Evolutionary conservation across 257 asterid genomes (phyloP), one percentile per base, ranked within the genome.

Genomic region (Gynochthodes officinalis): DNA sequence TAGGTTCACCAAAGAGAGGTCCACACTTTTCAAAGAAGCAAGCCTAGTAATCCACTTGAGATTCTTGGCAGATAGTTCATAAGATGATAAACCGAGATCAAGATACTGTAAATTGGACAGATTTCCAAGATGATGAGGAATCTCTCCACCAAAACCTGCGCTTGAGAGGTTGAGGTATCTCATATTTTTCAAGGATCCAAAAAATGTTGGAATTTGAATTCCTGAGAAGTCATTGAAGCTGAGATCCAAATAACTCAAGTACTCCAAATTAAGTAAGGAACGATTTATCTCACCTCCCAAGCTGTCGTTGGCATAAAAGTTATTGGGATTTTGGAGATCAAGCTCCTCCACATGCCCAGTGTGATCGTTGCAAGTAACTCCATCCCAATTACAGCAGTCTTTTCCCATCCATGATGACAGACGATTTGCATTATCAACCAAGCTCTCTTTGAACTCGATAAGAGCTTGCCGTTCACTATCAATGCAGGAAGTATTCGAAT

Each of bases 71-170:
- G 4, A 2, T 1, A 1, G 13, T 50, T 2, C 57, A 50, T 16
- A 18, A 50, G 8, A 0, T 16, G 57, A 50, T 50, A 0, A 2
- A 19, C 25, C 57, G 19, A 81, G 59, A 11, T 59, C 25, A 6
- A 81, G 75, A 43, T 52, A 25, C 12, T 25, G 54, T 35, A 82
- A 77, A 12, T 37, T 30, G 13, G 71, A 58, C 5, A 82, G 79
- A 8, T 82, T 79, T 39, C 76, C 84, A 25, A 82, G 35, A 19
- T 69, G 70, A 7, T 27, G 49, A 49, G 84, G 82, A 37, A 82
- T 63, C 18, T n/a, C n/a, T 13, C 53, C 7, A 82, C 84, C n/a
- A 14, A 82, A 77, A 0, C 73, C 74, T 32, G 76, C 74, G 30
- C 0, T 9, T 0, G 76, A 79, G 19, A 82, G 84, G 69, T 82